These are phyloP conservation scores for Magnaporthiopsis rhizophila DNA, from an alignment of 2,329 filamentous ascomycete genomes.

Conservation along the genomic window DNA sequence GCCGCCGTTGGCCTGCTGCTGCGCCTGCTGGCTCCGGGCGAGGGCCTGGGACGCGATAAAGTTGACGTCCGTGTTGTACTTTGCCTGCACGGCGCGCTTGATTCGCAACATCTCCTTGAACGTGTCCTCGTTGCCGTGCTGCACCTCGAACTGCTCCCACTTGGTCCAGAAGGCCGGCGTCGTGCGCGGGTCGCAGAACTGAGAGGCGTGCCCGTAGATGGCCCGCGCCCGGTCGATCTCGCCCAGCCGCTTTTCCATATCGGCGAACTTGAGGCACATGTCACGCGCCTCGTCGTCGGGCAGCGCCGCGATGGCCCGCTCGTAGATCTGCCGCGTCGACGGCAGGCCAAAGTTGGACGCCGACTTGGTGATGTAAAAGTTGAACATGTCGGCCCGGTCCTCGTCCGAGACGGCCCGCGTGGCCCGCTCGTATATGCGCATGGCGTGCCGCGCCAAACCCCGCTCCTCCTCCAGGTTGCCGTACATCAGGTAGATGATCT, in stretches of 20 bases:
- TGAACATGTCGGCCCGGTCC: slow-evolving; percentile 94
- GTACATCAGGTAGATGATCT: slow-evolving; percentile 96
- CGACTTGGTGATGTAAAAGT: slow-evolving; percentile 87
- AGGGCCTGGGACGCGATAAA: slow-evolving; percentile 96
- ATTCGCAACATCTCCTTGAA: slow-evolving; percentile 99
- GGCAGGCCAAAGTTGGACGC: slow-evolving; percentile 96
- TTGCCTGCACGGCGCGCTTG: slow-evolving; percentile 92
- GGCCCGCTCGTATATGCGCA: slow-evolving; percentile 97
- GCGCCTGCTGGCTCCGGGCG: slow-evolving; percentile 64
- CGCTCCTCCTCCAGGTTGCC: slow-evolving; percentile 94
- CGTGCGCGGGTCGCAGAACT: slow-evolving; percentile 93
- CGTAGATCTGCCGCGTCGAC: slow-evolving; percentile 91
- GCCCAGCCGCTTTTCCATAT: slow-evolving; percentile 47
- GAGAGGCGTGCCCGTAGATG: slow-evolving; percentile 92
- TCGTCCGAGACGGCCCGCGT: slow-evolving; percentile 92
- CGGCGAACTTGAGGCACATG: slow-evolving; percentile 97
- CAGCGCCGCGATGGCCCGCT: slow-evolving; percentile 86
- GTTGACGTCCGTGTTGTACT: slow-evolving; percentile 98
- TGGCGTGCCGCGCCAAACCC: slow-evolving; percentile 87
- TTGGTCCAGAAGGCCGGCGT: slow-evolving; percentile 88
- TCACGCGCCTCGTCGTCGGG: slow-evolving; percentile 89
- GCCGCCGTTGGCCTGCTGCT: slow-evolving; percentile 34
- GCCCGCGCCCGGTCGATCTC: slow-evolving; percentile 82
- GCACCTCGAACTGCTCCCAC: slow-evolving; percentile 96
- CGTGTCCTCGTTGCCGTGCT: slow-evolving; percentile 97